phyloP scores from a whole-genome alignment of 805 yeast species.

The Pichia kluyveri region DNA sequence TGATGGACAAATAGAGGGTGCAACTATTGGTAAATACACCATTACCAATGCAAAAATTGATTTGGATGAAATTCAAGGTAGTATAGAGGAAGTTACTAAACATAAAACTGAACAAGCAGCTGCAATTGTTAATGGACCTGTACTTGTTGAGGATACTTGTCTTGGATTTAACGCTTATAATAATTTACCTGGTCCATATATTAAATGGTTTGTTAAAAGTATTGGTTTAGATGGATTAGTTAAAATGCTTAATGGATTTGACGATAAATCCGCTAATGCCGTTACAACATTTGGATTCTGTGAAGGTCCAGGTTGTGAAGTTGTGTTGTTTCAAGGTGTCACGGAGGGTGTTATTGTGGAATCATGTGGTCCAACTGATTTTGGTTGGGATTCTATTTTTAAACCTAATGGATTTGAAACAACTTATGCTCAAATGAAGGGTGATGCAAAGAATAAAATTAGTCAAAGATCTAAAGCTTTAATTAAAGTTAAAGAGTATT shows the following conservation, averaged over 20 bases:
- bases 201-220: constrained; percentile 80
- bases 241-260: constrained; percentile 71
- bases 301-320: constrained; percentile 67
- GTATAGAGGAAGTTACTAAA: constrained; percentile 69
- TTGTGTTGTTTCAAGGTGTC: constrained; percentile 74
- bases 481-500: constrained; percentile 52
- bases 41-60: constrained; percentile 65
- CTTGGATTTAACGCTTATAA: constrained; percentile 74
- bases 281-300: constrained; percentile 90
- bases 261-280: constrained; percentile 78
- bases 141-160: constrained; percentile 91
- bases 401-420: constrained; percentile 67
- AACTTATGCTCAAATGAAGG: constrained; percentile 88
- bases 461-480: constrained; percentile 87
- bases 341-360: constrained; percentile 77
- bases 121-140: constrained; percentile 57
- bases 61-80: constrained; percentile 85
- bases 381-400: constrained; percentile 94
- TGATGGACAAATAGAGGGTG: constrained; percentile 21
- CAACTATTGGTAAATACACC: constrained; percentile 37
- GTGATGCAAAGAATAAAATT: constrained; percentile 63
- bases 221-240: constrained; percentile 73
- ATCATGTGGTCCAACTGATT: constrained; percentile 57
- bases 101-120: constrained; percentile 78
- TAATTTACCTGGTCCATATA: constrained; percentile 80